These are phyloP conservation scores for Carallia pectinifolia DNA, from an alignment of 345 rosid genomes.

Conservation along the genomic window DNA sequence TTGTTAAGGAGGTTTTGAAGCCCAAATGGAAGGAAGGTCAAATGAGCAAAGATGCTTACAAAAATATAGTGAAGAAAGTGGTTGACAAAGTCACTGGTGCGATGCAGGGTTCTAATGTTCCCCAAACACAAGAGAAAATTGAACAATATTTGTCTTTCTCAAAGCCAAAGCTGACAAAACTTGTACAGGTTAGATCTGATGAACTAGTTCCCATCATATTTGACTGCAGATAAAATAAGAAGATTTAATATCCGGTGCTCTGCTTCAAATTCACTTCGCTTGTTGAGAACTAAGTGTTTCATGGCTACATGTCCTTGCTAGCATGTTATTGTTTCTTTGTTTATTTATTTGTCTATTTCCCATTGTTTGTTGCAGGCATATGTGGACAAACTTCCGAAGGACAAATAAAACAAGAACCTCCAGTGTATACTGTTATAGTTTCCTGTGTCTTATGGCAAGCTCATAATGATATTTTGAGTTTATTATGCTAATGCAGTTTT, in stretches of 20 bases:
- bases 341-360: slow-evolving; percentile 1
- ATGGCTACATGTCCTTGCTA: neutral
- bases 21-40: slow-evolving; percentile 96
- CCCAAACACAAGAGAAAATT: slow-evolving; percentile 90
- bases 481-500: slow-evolving; percentile 18
- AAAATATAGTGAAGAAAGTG: slow-evolving; percentile 91
- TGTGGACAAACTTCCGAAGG: slow-evolving; percentile 53
- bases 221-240: too few relatives aligned
- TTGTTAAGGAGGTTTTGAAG: slow-evolving; percentile 85
- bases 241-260: neutral
- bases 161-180: slow-evolving; percentile 86
- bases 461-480: neutral
- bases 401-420: slow-evolving; percentile 31
- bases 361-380: slow-evolving; percentile 43
- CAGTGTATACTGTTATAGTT: slow-evolving; percentile 3
- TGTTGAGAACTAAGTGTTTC: neutral
- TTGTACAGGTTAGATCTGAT: slow-evolving; percentile 68
- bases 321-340: slow-evolving; percentile 4
- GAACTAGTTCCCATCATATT: neutral
- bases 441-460: slow-evolving; percentile 14
- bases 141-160: slow-evolving; percentile 79
- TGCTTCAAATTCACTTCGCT: neutral
- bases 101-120: slow-evolving; percentile 64
- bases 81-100: slow-evolving; percentile 88
- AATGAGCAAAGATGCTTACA: slow-evolving; percentile 81